Percentiles rank a stretch among this genome's conserved stretches.
Evolutionary conservation across 2,329 filamentous ascomycete species (phyloP).

Genomic region (Fusarium liriodendri): DNA sequence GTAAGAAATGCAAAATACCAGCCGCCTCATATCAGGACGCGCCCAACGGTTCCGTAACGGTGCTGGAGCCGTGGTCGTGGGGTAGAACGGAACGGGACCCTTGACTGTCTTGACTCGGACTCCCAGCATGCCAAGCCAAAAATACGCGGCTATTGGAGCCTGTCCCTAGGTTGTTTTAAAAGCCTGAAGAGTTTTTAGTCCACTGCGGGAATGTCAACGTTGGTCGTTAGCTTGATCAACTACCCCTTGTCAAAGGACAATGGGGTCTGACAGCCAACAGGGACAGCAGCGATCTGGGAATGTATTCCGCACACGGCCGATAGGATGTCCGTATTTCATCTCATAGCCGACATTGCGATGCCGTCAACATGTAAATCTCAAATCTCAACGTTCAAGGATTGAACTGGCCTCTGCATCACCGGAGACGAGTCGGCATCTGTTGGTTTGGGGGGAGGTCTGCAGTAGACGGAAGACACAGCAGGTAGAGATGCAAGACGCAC

Average conservation of each 20-base stretch:
- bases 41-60: background rate
- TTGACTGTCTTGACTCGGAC: background rate
- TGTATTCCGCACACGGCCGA: background rate
- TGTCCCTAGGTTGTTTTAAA: background rate
- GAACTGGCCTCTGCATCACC: background rate
- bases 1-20: background rate
- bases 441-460: background rate
- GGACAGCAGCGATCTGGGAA: background rate
- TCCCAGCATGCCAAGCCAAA: background rate
- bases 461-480: background rate
- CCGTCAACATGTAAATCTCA: background rate
- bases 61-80: background rate
- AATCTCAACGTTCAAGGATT: background rate
- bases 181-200: background rate
- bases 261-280: background rate
- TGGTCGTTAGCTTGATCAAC: background rate
- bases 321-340: background rate
- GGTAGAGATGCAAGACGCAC: background rate
- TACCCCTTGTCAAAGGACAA: background rate
- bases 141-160: background rate
- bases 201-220: background rate
- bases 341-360: slow-evolving; percentile 8
- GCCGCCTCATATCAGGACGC: background rate
- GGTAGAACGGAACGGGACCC: background rate
- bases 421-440: background rate